These are phyloP conservation scores for Xylaria acuta DNA, from an alignment of 495 filamentous ascomycete species.

Conservation along the genomic window DNA sequence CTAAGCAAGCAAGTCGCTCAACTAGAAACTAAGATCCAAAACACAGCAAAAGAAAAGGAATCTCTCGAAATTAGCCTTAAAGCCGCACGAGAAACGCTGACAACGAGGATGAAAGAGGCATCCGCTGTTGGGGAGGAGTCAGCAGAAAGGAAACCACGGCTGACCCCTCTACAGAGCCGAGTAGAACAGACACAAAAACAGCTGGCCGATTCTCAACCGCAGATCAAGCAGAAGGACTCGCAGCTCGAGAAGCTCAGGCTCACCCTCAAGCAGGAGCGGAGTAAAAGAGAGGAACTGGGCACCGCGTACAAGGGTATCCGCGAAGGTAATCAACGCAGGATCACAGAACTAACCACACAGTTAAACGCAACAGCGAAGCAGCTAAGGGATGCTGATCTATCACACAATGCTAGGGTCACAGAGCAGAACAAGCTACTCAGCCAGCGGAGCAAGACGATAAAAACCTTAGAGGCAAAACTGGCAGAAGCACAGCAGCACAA, in stretches of 20 bases:
- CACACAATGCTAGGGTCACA: background rate
- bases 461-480: background rate
- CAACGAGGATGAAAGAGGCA: background rate
- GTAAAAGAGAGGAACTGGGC: background rate
- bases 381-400: background rate
- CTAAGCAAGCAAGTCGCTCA: background rate
- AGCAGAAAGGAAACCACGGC: background rate
- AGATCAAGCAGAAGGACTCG: background rate
- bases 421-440: background rate
- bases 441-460: background rate
- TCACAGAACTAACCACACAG: background rate
- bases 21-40: background rate
- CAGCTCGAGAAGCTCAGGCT: background rate
- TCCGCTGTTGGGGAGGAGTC: background rate
- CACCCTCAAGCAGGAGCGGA: conserved; percentile 1
- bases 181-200: conserved; percentile 1
- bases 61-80: background rate
- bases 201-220: background rate
- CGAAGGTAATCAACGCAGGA: background rate
- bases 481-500: background rate
- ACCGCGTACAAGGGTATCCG: background rate
- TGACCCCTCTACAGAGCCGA: background rate
- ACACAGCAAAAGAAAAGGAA: background rate
- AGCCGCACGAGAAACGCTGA: background rate
- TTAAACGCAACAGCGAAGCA: background rate